These are phyloP conservation scores for Micractinium sp. DNA, from an alignment of 139 green algal genomes.

Conservation along the genomic window DNA sequence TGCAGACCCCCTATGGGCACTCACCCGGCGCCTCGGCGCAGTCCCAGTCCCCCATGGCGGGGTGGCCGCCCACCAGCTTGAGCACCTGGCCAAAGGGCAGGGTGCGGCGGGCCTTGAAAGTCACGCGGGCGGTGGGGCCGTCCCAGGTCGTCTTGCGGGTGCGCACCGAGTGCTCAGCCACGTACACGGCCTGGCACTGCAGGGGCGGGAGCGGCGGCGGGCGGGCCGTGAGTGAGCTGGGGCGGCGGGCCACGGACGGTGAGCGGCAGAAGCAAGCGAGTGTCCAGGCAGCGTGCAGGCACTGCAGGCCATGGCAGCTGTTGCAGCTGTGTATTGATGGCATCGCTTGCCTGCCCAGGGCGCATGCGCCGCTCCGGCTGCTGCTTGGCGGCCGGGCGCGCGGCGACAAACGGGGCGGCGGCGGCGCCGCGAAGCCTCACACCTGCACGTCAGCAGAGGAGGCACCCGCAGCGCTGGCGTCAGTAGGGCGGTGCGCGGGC, in stretches of 20 bases:
- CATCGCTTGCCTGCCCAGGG: neutral
- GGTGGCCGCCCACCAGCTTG: neutral
- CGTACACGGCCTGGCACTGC: neutral
- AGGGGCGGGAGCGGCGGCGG: neutral
- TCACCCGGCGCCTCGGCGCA: neutral
- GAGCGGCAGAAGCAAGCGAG: neutral
- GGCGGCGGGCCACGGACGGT: too few species aligned
- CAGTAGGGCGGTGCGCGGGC: too few species aligned
- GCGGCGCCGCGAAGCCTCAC: neutral
- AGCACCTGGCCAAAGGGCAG: constrained; percentile 18
- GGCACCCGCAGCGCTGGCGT: neutral
- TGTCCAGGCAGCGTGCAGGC: neutral
- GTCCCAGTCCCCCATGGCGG: neutral
- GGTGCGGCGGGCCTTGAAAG: neutral
- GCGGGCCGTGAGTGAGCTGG: neutral
- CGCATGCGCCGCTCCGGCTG: neutral
- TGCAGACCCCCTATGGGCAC: neutral
- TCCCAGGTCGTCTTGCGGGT: neutral
- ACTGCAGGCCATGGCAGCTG: neutral
- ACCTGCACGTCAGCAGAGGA: neutral
- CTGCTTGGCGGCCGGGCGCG: too few species aligned
- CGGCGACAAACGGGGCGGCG: neutral
- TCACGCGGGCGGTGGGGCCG: constrained; percentile 4
- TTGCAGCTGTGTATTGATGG: neutral
- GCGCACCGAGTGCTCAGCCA: neutral